phyloP scores from a whole-genome alignment of 1,139 yeast genomes.

The Hansenula sp. region DNA sequence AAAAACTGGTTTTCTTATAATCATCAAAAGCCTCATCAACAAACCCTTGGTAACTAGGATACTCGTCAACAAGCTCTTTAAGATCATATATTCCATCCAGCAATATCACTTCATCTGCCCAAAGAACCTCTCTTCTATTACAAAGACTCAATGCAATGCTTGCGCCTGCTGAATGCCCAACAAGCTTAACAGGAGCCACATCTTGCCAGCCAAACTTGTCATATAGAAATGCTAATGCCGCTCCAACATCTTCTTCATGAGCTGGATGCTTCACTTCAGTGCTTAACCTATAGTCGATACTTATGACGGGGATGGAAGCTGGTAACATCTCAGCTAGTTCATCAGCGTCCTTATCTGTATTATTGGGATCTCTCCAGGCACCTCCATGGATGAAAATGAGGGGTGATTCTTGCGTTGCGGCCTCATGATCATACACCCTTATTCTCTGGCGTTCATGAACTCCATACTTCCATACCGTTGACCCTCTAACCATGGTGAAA shows the following conservation, averaged over 20 bases:
- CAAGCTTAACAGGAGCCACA: slow-evolving; percentile 28
- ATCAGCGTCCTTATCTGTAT: slow-evolving; percentile 55
- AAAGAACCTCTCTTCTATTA: neutral
- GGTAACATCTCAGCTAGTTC: slow-evolving; percentile 27
- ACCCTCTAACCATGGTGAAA: neutral
- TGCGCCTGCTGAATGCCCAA: slow-evolving; percentile 88
- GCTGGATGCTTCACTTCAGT: slow-evolving; percentile 62
- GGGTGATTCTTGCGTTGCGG: slow-evolving; percentile 7
- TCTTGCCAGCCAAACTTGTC: no score
- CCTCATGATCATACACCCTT: slow-evolving; percentile 8
- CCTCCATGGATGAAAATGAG: slow-evolving; percentile 76
- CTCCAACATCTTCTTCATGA: slow-evolving; percentile 55
- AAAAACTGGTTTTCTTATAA: slow-evolving; percentile 11
- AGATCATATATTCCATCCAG: slow-evolving; percentile 48
- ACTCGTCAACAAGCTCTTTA: slow-evolving; percentile 34
- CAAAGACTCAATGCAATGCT: slow-evolving; percentile 59
- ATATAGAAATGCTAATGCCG: no score
- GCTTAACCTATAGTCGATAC: slow-evolving; percentile 64
- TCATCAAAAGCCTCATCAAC: slow-evolving; percentile 37
- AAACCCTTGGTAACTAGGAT: slow-evolving; percentile 38
- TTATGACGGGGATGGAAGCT: slow-evolving; percentile 18
- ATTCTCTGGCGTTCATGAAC: slow-evolving; percentile 10
- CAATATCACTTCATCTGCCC: slow-evolving; percentile 24
- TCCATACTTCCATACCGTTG: slow-evolving; percentile 5
- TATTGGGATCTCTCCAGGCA: slow-evolving; percentile 76